These are phyloP conservation scores for Dentiscutata heterogama DNA, from an alignment of 371 early-diverging fungal species.

Conservation along the genomic window DNA sequence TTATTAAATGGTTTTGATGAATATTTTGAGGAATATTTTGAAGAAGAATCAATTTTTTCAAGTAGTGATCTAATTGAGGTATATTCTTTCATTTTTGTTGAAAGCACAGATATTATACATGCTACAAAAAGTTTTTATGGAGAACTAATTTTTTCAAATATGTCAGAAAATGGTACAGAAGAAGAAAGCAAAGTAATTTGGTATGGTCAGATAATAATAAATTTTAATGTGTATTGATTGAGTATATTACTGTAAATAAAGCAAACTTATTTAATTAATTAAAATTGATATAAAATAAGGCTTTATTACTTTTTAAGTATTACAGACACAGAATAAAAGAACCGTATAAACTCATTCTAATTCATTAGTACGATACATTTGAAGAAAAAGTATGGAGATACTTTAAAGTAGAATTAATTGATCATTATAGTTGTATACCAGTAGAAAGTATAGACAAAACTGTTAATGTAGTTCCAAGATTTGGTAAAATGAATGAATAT, in stretches of 20 bases:
- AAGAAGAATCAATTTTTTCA: not conserved
- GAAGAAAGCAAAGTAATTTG: not conserved
- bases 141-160: not conserved
- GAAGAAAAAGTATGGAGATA: not conserved
- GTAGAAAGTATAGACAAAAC: not conserved
- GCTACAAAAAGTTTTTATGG: not conserved
- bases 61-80: not conserved
- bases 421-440: not conserved
- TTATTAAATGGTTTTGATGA: not conserved
- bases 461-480: not conserved
- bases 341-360: not conserved
- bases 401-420: not conserved
- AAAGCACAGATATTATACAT: not conserved
- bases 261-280: not conserved
- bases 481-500: conserved; percentile 10
- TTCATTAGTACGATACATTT: not conserved
- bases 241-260: not conserved
- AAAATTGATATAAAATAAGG: not conserved
- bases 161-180: not conserved
- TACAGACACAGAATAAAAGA: not conserved
- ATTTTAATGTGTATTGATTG: not conserved
- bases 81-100: not conserved
- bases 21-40: not conserved
- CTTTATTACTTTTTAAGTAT: not conserved
- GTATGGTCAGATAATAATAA: not conserved